Conservation (phyloP, 164 flowering plant species). For the Vitis amurensis region DNA sequence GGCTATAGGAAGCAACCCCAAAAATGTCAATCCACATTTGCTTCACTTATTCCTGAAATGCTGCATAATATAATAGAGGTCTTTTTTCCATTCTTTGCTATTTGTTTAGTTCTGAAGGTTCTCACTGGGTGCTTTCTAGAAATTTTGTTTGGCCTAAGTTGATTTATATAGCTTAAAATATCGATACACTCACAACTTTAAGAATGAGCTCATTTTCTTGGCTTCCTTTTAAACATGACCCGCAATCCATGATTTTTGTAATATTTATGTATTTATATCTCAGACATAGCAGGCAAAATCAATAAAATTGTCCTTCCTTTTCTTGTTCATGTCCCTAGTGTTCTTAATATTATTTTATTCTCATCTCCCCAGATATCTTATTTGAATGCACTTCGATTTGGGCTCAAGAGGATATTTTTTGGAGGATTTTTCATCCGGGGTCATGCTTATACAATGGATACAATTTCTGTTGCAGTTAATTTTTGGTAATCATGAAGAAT, state of each 20-base stretch:
- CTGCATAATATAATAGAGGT: neutral
- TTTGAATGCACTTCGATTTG: constrained; percentile 64
- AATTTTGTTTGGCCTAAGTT: neutral
- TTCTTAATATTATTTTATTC: neutral
- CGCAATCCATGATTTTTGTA: no score
- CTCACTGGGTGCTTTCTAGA: neutral
- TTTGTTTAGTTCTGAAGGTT: neutral
- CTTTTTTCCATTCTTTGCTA: neutral
- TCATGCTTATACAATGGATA: constrained; percentile 69
- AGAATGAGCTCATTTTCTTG: neutral
- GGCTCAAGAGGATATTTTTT: constrained; percentile 66
- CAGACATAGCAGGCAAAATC: neutral
- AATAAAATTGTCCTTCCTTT: neutral
- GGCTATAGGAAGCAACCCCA: no score
- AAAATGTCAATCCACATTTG: neutral
- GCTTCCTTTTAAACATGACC: no score
- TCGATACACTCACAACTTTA: neutral
- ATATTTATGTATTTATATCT: neutral
- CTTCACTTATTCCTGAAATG: neutral
- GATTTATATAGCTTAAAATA: neutral
- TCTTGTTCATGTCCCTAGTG: neutral
- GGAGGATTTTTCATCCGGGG: constrained; percentile 78
- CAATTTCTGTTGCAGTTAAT: constrained; percentile 65
- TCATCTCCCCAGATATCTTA: constrained; percentile 49
- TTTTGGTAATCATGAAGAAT: constrained; percentile 47